Base-by-base conservation (phyloP, 2,329 filamentous ascomycete species). In the Trichoderma koningii region DNA sequence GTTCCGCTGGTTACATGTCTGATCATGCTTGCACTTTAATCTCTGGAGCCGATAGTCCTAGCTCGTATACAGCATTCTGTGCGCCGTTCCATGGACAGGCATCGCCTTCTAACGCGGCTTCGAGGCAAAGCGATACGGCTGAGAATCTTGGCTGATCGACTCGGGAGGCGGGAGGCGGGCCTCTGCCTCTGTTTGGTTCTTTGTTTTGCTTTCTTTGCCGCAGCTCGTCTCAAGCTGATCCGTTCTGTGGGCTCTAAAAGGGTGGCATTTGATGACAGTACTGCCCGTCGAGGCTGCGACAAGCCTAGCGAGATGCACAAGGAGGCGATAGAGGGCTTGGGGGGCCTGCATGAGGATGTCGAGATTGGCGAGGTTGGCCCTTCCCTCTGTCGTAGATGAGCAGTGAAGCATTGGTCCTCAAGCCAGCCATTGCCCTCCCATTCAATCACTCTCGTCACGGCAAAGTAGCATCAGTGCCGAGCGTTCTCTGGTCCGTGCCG, bases 81-180 rank as follows among this genome's bases (percentile, higher is more conserved):
- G 38, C 38, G 7, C 52, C 21, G n/a, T 41, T 17, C 55, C 15
- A 41, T 51, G 57, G 26, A 47, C 50, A 63, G 19, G 50, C 41
- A 63, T 38, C 50, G 17, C 48, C 0, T 62, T 52, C 48, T 38
- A 45, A 45, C 23, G 38, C 38, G 14, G 12, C 28, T 60, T 17
- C 21, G 50, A 44, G n/a, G 57, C 26, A 41, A 55, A 34, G 48
- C 26, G 50, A 38, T 41, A 34, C 48, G 50, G 59, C 59, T 38
- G 26, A 55, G 59, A 48, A 63, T 63, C 59, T 53, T 55, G 59
- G 28, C 15, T 38, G 59, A 63, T 63, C 59, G 50, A 28, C 59
- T 47, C 59, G 59, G 50, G 59, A 63, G 50, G 50, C 59, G 59
- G 50, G 59, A 63, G 50, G 59, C 59, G 48, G 48, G 59, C 59